Evolutionary conservation across 768 basidiomycete genomes (phyloP), one percentile per base, ranked within the genome.

Genomic region (Grammothele lineata): DNA sequence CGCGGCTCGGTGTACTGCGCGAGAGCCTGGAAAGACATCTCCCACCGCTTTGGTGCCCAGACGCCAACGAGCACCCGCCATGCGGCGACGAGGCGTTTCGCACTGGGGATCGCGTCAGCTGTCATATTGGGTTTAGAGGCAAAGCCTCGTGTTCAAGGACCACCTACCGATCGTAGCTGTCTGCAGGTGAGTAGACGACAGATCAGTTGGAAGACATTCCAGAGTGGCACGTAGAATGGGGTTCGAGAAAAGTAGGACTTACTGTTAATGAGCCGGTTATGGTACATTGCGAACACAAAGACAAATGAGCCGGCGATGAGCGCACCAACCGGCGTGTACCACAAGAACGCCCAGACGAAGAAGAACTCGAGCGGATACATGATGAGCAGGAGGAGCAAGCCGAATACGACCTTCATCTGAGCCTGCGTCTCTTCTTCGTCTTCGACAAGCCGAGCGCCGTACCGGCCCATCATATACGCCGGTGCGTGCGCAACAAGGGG

Each of bases 1-100:
- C 65, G 65, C 3, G 87, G 86, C 14, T 75, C 79, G 7, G 78
- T 87, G 62, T 89, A 91, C 47, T 78, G 82, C 12, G 81, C 72
- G 41, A 95, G 75, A 3, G 86, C 81, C n/a, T 78, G 61, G 21
- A 87, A 63, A 4, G 89, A 78, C 36, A 94, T 71, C 54, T 96
- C 94, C 83, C 85, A 90, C 37, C 69, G 72, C 62, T 79, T 83
- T 5, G 94, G 93, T 0, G 78, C 76, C 96, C 96, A 98, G 11
- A 98, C 81, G 6, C 94, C 96, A 53, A 97, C 79, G 12, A 99
- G 77, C n/a, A 96, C 83, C 44, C 92, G 84, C 93, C 95, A 99
- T n/a, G 93, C 83, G 5, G 94, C 90, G 15, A 87, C 74, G 39
- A 95, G 76, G 34, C 87, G 88, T 66, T 93, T 95, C 40, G 83